phyloP scores from a whole-genome alignment of 2,329 filamentous ascomycete species.

The Ophiosphaerella korrae region DNA sequence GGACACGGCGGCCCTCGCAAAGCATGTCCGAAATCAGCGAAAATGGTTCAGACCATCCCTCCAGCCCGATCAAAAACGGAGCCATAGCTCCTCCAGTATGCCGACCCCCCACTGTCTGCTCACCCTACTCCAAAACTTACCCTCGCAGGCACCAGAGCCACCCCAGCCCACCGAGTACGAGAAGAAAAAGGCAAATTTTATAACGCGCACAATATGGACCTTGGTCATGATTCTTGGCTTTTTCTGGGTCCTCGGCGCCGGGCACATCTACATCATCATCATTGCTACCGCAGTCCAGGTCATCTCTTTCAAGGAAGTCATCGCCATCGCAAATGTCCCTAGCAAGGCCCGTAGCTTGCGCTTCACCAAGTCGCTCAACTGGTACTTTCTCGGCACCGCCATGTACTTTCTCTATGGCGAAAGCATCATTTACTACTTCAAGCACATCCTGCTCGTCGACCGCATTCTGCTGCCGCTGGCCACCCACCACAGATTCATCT shows the following conservation, averaged over 20 bases:
- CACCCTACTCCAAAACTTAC: slow-evolving; percentile 21
- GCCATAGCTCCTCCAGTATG: slow-evolving; percentile 21
- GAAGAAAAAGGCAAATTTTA: slow-evolving; percentile 98
- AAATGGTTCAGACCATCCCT: slow-evolving; percentile 54
- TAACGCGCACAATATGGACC: slow-evolving; percentile 96
- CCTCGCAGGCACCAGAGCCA: slow-evolving; percentile 41
- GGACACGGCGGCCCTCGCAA: slow-evolving; percentile 65
- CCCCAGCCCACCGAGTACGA: slow-evolving; percentile 75
- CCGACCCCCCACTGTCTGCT: neutral
- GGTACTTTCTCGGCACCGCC: slow-evolving; percentile 98
- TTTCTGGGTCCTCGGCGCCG: slow-evolving; percentile 90
- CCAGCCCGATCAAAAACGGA: slow-evolving; percentile 57
- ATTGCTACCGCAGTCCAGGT: slow-evolving; percentile 94
- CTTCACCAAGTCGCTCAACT: slow-evolving; percentile 95
- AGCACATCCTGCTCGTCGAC: slow-evolving; percentile 96
- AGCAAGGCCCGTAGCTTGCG: slow-evolving; percentile 87
- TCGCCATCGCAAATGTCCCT: slow-evolving; percentile 94
- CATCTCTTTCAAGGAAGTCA: slow-evolving; percentile 98
- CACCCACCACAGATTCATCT: slow-evolving; percentile 97
- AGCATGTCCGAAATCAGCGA: slow-evolving; percentile 76
- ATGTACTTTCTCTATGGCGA: slow-evolving; percentile 99
- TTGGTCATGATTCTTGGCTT: slow-evolving; percentile 96
- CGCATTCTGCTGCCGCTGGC: slow-evolving; percentile 89
- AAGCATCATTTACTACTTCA: slow-evolving; percentile 99
- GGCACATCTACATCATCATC: slow-evolving; percentile 95